Evolutionary conservation across 2,329 filamentous ascomycete species (phyloP).

Genomic region (Pestalotiopsis sp.): DNA sequence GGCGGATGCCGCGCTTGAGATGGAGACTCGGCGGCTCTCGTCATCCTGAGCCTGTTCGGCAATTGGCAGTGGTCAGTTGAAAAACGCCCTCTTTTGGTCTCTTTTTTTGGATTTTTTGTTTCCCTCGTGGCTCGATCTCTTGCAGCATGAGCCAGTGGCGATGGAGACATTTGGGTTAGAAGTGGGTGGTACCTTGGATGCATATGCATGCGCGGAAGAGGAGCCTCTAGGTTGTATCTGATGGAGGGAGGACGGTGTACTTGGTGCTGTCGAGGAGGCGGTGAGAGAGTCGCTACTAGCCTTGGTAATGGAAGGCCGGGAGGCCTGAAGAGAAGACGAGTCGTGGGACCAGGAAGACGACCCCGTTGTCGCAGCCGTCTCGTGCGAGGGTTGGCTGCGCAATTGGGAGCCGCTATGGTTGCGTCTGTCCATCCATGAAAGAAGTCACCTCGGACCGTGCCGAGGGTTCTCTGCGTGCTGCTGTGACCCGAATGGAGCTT

Average conservation of each 20-base stretch:
- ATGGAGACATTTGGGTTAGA: not conserved
- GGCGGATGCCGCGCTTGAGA: slow-evolving; percentile 8
- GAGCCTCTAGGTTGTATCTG: not conserved
- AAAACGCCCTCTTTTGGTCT: not conserved
- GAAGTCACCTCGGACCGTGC: slow-evolving; percentile 7
- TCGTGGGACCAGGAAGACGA: slow-evolving; percentile 8
- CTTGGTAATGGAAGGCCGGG: not conserved
- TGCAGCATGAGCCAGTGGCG: not conserved
- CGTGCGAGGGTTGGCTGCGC: slow-evolving; percentile 1
- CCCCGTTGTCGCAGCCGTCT: not conserved
- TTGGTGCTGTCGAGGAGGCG: slow-evolving; percentile 8
- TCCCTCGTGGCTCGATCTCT: not conserved
- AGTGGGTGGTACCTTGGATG: not conserved
- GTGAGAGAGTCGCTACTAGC: slow-evolving; percentile 4
- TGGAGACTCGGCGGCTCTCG: not conserved
- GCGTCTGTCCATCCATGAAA: slow-evolving; percentile 11
- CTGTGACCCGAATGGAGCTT: not conserved
- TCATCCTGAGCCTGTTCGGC: not conserved
- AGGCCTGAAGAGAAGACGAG: not conserved
- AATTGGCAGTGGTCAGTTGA: not conserved
- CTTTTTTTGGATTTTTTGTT: not conserved
- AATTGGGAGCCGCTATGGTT: slow-evolving; percentile 7
- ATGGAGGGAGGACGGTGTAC: slow-evolving; percentile 5
- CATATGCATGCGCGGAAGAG: slow-evolving; percentile 1
- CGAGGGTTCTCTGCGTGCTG: slow-evolving; percentile 2